These are phyloP conservation scores for Pythium sukuiense DNA, from an alignment of 352 stramenopile species.

Conservation along the genomic window DNA sequence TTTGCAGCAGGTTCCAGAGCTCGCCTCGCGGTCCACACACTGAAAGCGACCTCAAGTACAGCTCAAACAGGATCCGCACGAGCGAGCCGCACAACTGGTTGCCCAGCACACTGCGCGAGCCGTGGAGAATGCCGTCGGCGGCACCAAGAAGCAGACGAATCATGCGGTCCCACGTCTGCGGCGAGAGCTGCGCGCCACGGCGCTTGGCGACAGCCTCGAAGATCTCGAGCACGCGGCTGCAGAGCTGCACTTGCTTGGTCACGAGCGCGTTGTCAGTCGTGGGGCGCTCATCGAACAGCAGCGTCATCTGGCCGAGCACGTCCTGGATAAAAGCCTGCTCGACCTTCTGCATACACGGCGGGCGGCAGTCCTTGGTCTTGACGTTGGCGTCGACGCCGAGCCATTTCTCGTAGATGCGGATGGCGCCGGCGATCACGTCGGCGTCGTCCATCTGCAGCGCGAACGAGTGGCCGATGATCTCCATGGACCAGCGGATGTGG, in stretches of 20 bases:
- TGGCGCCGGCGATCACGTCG: conserved; percentile 74
- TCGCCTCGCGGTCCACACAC: conserved; percentile 72
- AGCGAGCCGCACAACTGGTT: conserved; percentile 76
- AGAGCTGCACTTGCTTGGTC: conserved; percentile 72
- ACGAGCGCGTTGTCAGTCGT: conserved; percentile 41
- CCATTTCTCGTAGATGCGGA: conserved; percentile 83
- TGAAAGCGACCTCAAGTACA: conserved; percentile 72
- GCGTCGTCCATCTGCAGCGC: conserved; percentile 84
- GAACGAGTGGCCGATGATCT: conserved; percentile 83
- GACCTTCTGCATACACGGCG: conserved; percentile 76
- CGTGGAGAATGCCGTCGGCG: conserved; percentile 76
- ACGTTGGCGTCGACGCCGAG: conserved; percentile 54
- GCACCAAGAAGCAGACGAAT: conserved; percentile 77
- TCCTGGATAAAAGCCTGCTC: conserved; percentile 88
- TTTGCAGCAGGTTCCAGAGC: conserved; percentile 78
- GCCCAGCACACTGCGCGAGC: conserved; percentile 66
- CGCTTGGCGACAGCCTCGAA: conserved; percentile 77
- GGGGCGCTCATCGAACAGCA: conserved; percentile 82
- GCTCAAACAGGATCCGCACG: conserved; percentile 75
- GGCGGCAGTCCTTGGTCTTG: conserved; percentile 56
- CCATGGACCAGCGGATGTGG: conserved; percentile 87
- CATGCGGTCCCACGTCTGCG: conserved; percentile 84
- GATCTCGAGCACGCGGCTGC: conserved; percentile 72
- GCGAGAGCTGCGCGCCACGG: conserved; percentile 51
- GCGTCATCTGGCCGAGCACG: conserved; percentile 84